Evolutionary conservation across 2,329 filamentous ascomycete species (phyloP).

Genomic region (Pestalotiopsis sp.): DNA sequence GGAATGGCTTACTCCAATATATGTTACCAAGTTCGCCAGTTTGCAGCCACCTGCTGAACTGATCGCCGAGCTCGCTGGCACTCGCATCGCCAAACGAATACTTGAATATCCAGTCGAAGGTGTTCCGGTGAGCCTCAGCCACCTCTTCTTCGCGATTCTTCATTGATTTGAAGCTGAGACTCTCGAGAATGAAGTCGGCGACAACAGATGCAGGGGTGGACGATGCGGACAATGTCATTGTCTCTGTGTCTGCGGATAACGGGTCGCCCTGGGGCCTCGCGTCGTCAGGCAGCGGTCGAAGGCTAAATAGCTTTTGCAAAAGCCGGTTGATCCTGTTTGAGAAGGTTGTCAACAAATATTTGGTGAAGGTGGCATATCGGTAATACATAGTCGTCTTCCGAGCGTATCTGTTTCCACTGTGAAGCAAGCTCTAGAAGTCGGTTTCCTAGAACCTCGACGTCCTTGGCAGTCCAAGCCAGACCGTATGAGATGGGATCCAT

Average conservation of each 20-base stretch:
- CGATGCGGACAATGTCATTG: neutral
- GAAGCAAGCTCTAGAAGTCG: neutral
- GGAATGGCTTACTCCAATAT: constrained; percentile 28
- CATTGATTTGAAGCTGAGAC: constrained; percentile 15
- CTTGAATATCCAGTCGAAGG: constrained; percentile 38
- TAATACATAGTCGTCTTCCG: neutral
- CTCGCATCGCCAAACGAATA: neutral
- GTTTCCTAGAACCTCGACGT: neutral
- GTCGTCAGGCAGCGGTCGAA: neutral
- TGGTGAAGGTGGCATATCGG: neutral
- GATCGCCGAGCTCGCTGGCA: constrained; percentile 11
- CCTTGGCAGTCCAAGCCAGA: neutral
- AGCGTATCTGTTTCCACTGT: neutral
- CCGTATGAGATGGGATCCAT: neutral
- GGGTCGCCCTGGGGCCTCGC: neutral
- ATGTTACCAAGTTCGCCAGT: constrained; percentile 20
- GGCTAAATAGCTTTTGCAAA: neutral
- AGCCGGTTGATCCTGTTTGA: neutral
- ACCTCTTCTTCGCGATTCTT: constrained; percentile 12
- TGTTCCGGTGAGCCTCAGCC: constrained; percentile 19
- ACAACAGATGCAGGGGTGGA: neutral
- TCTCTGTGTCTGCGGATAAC: neutral
- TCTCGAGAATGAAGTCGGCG: constrained; percentile 13
- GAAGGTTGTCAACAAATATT: neutral
- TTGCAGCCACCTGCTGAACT: constrained; percentile 29